A percentile compares a stretch with the other conserved stretches of the same genome.
Conservation (phyloP, 768 basidiomycete genomes). For the Russula foetens region DNA sequence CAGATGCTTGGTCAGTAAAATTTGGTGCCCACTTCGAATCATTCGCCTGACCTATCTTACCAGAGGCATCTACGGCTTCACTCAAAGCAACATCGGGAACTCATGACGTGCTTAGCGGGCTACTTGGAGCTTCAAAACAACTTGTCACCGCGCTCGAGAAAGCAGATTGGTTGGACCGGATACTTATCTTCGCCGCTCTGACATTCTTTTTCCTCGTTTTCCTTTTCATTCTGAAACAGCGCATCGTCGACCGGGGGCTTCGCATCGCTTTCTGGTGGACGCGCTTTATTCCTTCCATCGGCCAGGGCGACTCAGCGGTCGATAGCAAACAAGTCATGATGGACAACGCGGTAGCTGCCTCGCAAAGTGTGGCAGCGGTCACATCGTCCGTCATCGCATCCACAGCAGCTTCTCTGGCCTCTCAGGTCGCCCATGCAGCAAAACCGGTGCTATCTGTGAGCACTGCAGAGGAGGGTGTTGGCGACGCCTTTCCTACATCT, state of each 20-base stretch:
- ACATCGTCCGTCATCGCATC: neutral
- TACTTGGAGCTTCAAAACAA: conserved; percentile 74
- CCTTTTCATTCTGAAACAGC: conserved; percentile 80
- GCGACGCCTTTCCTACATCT: neutral
- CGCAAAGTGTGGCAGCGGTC: neutral
- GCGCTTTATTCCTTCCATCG: conserved; percentile 46
- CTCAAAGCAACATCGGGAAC: conserved; percentile 65
- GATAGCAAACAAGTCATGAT: neutral
- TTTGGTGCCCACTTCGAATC: neutral
- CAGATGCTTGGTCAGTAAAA: conserved; percentile 68
- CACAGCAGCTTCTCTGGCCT: neutral
- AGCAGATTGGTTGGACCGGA: conserved; percentile 86
- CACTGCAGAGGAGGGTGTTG: neutral
- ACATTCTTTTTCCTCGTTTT: conserved; percentile 79
- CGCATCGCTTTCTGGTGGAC: conserved; percentile 88
- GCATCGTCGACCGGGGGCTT: conserved; percentile 72
- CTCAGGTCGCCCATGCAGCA: neutral
- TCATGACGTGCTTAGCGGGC: conserved; percentile 63
- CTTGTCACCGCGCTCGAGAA: conserved; percentile 85
- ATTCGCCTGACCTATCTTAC: neutral
- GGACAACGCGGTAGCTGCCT: neutral
- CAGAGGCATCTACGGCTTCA: conserved; percentile 74
- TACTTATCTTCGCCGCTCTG: conserved; percentile 75
- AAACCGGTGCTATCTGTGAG: neutral
- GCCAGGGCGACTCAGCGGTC: neutral